These are phyloP conservation scores for Camelina neglecta DNA, from an alignment of 345 rosid species.

Conservation along the genomic window DNA sequence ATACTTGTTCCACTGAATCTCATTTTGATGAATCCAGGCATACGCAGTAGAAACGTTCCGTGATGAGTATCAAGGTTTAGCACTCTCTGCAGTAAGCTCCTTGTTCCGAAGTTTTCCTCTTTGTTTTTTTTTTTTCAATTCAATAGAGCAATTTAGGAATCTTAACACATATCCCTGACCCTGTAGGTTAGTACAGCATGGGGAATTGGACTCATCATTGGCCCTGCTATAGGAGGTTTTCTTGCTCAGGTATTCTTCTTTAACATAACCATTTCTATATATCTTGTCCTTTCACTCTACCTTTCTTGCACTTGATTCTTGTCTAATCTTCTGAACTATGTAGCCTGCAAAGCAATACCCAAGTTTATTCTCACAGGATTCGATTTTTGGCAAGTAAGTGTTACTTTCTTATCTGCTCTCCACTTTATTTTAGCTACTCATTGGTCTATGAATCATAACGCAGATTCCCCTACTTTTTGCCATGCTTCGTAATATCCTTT, in stretches of 20 bases:
- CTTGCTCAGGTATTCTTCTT: constrained; percentile 79
- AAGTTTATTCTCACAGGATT: constrained; percentile 61
- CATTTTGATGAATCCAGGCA: constrained; percentile 57
- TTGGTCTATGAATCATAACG: constrained; percentile 38
- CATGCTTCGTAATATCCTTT: constrained; percentile 61
- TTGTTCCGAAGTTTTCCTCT: not conserved
- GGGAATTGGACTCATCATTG: constrained; percentile 95
- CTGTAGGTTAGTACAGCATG: constrained; percentile 89
- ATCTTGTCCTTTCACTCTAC: not conserved
- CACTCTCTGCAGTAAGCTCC: constrained; percentile 76
- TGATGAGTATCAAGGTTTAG: constrained; percentile 79
- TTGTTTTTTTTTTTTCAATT: no score
- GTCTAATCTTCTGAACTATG: constrained; percentile 3
- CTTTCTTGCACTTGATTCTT: constrained; percentile 19
- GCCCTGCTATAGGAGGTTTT: constrained; percentile 95
- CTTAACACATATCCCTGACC: not conserved
- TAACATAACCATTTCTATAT: not conserved
- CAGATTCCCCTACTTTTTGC: constrained; percentile 89
- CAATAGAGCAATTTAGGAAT: not conserved
- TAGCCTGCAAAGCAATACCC: constrained; percentile 95
- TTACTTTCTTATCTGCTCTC: not conserved
- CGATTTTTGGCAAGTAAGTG: constrained; percentile 71
- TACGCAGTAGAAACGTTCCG: constrained; percentile 78
- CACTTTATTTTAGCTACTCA: constrained; percentile 13
- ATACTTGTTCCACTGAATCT: not conserved